phyloP scores from a whole-genome alignment of 2,329 filamentous ascomycete genomes.

The Fusarium sarcochroum region DNA sequence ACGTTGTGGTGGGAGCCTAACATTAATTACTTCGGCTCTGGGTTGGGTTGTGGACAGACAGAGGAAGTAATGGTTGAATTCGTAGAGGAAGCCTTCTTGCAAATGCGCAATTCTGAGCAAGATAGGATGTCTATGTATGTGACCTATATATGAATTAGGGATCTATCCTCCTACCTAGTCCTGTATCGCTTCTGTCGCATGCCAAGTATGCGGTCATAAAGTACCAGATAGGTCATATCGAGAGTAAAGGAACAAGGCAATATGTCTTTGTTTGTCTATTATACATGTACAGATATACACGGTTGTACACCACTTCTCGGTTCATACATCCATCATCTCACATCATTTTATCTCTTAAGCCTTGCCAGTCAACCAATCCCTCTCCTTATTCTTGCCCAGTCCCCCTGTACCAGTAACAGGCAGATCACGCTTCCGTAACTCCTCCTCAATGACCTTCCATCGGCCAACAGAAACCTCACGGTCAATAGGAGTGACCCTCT shows the following conservation, averaged over 20 bases:
- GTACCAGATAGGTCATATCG: not conserved
- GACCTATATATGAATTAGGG: too few relatives aligned
- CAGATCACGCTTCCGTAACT: conserved; percentile 74
- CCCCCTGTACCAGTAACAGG: conserved; percentile 66
- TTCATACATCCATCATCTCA: conserved; percentile 21
- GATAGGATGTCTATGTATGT: too few relatives aligned
- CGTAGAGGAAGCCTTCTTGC: too few relatives aligned
- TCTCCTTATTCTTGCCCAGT: conserved; percentile 59
- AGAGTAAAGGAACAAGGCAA: conserved; percentile 27
- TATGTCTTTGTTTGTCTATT: conserved; percentile 48
- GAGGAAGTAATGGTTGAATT: too few relatives aligned
- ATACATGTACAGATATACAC: conserved; percentile 53
- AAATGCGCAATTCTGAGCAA: too few relatives aligned
- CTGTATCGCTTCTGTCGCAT: too few relatives aligned
- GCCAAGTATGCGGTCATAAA: not conserved
- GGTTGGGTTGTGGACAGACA: too few relatives aligned
- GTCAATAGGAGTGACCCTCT: conserved; percentile 78
- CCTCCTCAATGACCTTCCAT: conserved; percentile 84
- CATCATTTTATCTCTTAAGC: conserved; percentile 41
- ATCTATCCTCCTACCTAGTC: not conserved
- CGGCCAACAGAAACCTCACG: conserved; percentile 79
- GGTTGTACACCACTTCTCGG: conserved; percentile 40
- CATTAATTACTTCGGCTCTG: too few relatives aligned
- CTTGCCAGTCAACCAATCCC: conserved; percentile 59
- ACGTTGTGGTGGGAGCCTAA: too few relatives aligned